A percentile compares a stretch with the other conserved stretches of the same genome.
These are phyloP conservation scores for Pseudogymnoascus sp. DNA, from an alignment of 2,329 filamentous ascomycete species.

Conservation along the genomic window DNA sequence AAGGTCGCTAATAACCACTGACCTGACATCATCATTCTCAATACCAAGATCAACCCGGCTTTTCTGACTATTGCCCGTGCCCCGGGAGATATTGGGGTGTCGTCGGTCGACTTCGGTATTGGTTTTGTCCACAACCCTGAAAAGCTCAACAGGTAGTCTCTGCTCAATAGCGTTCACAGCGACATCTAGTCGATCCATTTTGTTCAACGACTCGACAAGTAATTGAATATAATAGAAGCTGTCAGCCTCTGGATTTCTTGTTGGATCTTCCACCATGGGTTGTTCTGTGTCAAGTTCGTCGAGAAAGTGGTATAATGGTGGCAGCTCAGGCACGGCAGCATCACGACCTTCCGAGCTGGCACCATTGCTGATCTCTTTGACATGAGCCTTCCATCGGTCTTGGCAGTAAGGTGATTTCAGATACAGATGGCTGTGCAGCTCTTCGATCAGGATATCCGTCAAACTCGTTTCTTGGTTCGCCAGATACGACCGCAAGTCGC, in stretches of 20 bases:
- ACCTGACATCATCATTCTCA: constrained; percentile 66
- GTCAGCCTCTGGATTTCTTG: constrained; percentile 88
- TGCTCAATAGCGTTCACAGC: constrained; percentile 89
- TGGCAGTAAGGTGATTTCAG: constrained; percentile 97
- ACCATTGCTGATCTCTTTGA: constrained; percentile 51
- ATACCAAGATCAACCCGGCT: constrained; percentile 55
- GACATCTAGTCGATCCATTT: constrained; percentile 73
- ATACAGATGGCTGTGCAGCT: constrained; percentile 93
- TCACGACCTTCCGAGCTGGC: constrained; percentile 33
- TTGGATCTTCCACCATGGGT: constrained; percentile 70
- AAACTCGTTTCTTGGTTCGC: constrained; percentile 86
- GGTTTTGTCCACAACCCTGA: constrained; percentile 87
- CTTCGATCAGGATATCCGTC: constrained; percentile 93
- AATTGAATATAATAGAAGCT: constrained; percentile 90
- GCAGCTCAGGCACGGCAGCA: constrained; percentile 33
- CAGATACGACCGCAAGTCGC: constrained; percentile 78
- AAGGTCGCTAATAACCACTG: constrained; percentile 82
- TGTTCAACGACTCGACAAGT: constrained; percentile 81
- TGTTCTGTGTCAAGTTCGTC: constrained; percentile 53
- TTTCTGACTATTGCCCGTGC: constrained; percentile 39
- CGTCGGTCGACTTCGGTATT: constrained; percentile 89
- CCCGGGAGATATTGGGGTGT: constrained; percentile 71
- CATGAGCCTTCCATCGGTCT: constrained; percentile 82
- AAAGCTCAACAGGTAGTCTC: constrained; percentile 84
- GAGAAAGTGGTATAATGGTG: constrained; percentile 50